Conservation (phyloP, 2,329 filamentous ascomycete species). For the Rosellinia necatrix region DNA sequence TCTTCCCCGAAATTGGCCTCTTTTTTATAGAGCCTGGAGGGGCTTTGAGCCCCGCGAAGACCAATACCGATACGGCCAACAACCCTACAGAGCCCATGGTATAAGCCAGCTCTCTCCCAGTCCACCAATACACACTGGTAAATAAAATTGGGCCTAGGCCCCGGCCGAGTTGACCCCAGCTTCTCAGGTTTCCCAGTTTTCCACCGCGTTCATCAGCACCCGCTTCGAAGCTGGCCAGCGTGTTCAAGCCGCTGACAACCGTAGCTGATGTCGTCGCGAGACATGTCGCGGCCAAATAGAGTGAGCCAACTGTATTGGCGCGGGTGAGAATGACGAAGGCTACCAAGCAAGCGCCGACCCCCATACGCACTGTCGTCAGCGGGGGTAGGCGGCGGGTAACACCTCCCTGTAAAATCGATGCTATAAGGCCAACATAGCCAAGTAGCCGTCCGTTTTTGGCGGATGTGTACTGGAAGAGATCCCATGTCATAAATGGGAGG, state of each 20-base stretch:
- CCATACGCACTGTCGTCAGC: slow-evolving; percentile 76
- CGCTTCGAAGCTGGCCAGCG: slow-evolving; percentile 89
- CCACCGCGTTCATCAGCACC: slow-evolving; percentile 77
- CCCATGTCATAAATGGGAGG: slow-evolving; percentile 95
- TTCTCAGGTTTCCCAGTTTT: slow-evolving; percentile 82
- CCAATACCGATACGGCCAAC: slow-evolving; percentile 70
- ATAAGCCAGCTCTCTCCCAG: slow-evolving; percentile 85
- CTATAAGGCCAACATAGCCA: slow-evolving; percentile 88
- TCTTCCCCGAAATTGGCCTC: slow-evolving; percentile 33
- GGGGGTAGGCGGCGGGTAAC: slow-evolving; percentile 85
- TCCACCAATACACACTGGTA: slow-evolving; percentile 98
- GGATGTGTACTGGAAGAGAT: slow-evolving; percentile 82
- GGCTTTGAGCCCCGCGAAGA: slow-evolving; percentile 72
- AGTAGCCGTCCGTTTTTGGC: slow-evolving; percentile 83
- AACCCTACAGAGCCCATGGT: slow-evolving; percentile 80
- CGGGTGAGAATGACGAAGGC: slow-evolving; percentile 81
- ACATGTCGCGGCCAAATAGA: slow-evolving; percentile 83
- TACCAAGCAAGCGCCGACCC: slow-evolving; percentile 74
- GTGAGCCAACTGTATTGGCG: slow-evolving; percentile 66
- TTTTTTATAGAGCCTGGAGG: slow-evolving; percentile 51
- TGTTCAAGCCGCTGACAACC: slow-evolving; percentile 91
- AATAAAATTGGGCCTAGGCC: slow-evolving; percentile 88
- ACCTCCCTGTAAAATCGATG: slow-evolving; percentile 91
- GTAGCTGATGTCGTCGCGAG: slow-evolving; percentile 91
- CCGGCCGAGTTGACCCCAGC: slow-evolving; percentile 83